phyloP scores from a whole-genome alignment of 257 asterid species.

The Solanum pinnatisectum region DNA sequence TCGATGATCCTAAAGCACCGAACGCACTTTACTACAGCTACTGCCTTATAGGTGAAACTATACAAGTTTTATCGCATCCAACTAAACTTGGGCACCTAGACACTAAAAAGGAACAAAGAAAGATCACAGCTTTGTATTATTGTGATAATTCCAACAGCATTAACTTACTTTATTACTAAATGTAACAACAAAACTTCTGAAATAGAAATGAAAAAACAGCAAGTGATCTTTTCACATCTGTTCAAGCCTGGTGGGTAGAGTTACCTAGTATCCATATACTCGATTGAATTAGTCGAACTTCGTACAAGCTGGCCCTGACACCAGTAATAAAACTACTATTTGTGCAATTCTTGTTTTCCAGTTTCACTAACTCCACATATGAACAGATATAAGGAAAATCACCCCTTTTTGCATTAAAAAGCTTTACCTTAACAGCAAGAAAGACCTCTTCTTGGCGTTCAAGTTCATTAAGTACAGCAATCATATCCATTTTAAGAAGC shows the following conservation, averaged over 20 bases:
- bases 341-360: not conserved
- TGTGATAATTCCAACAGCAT: not conserved
- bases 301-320: not conserved
- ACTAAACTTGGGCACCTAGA: not conserved
- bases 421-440: conserved; percentile 67
- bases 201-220: not conserved
- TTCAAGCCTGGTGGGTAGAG: not conserved
- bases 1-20: not conserved
- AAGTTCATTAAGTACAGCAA: conserved; percentile 77
- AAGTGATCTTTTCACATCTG: too few relatives aligned
- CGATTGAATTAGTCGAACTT: not conserved
- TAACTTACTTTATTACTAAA: not conserved
- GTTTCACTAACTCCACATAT: not conserved
- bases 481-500: conserved; percentile 83
- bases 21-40: not conserved
- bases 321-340: not conserved
- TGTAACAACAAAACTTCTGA: not conserved
- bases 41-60: not conserved
- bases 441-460: conserved; percentile 92
- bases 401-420: not conserved
- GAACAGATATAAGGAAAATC: not conserved
- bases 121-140: not conserved
- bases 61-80: not conserved
- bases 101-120: not conserved
- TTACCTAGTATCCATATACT: not conserved